Percentiles rank a stretch among this genome's conserved stretches.
These are phyloP conservation scores for Boletus sp. DNA, from an alignment of 768 basidiomycete genomes.

Conservation along the genomic window DNA sequence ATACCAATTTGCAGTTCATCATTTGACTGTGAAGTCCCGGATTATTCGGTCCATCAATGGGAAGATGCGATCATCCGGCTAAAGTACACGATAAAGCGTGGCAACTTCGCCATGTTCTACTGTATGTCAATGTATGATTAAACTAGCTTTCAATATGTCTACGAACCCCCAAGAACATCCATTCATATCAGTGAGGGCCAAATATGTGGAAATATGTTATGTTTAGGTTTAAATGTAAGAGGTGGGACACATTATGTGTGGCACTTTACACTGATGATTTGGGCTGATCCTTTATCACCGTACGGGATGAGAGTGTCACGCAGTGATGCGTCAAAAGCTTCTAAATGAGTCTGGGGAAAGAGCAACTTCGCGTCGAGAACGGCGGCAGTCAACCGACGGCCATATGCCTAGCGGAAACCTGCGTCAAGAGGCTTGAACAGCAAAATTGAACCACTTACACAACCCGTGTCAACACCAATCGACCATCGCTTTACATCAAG, in stretches of 20 bases:
- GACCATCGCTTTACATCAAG: conserved; percentile 83
- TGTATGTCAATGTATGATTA: background rate
- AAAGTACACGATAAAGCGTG: background rate
- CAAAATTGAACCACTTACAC: conserved; percentile 47
- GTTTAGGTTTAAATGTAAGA: background rate
- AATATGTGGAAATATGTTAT: background rate
- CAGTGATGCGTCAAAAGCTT: conserved; percentile 19
- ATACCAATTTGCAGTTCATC: conserved; percentile 31
- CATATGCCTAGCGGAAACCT: conserved; percentile 46
- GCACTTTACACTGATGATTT: conserved; percentile 54
- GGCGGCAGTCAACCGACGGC: conserved; percentile 61
- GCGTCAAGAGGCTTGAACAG: background rate
- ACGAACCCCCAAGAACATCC: background rate
- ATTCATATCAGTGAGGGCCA: background rate
- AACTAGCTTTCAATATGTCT: background rate
- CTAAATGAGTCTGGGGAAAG: conserved; percentile 7
- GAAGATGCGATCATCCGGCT: background rate
- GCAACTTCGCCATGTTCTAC: background rate
- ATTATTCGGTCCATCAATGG: background rate
- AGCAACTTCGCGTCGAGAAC: conserved; percentile 44
- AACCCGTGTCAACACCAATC: conserved; percentile 84
- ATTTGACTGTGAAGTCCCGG: conserved; percentile 12
- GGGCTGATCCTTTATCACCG: conserved; percentile 53
- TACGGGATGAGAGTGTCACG: conserved; percentile 42
- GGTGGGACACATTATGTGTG: background rate